Base-by-base conservation (phyloP, 139 green algal species). In the Chlamydomonas sp. region DNA sequence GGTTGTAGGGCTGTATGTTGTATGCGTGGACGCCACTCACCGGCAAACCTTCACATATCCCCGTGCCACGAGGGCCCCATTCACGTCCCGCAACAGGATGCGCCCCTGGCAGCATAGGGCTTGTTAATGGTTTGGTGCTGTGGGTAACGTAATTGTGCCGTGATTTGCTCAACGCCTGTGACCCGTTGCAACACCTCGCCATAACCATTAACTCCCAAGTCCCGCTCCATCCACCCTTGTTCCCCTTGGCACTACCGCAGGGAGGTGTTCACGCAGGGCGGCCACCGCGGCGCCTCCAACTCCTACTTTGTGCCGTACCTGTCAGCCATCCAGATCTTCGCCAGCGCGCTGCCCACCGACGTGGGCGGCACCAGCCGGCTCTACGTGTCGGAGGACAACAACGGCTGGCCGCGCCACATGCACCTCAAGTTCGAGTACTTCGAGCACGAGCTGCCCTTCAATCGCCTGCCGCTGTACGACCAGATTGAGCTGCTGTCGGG, bases 251-350 rank as follows among this genome's bases (percentile, higher is more conserved):
- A 2, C 16, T 1, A 49, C 20, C 77, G 84, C 68, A 82, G 78
- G 69, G 76, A 91, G 88, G 83, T 91, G 4, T 89, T 87, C 80
- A 93, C 92, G 18, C 76, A 93, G 20, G 92, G 92, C 1, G 95
- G 95, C 4, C 79, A 91, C 15, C 80, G 94, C 0, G 96, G 95
- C 4, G 89, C 94, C 16, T 94, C 92, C 12, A 91, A 91, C 57
- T 91, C 92, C 59, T 96, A 96, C 89, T 98, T 94, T 79, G 92
- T 97, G 84, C 96, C 96, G 1, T 97, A 95, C 87, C 93, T 98
- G 15, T 96, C 93, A 18, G 94, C 93, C 18, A 93, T 97, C 76
- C 94, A 97, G 90, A 87, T 97, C 18, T 97, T 97, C 85, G 93
- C 85, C 0, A 86, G 85, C 49, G 80, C 88, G 49, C 78, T 87